Evolutionary conservation across 2,329 filamentous ascomycete genomes (phyloP).

Genomic region (Nigrospora oryzae): DNA sequence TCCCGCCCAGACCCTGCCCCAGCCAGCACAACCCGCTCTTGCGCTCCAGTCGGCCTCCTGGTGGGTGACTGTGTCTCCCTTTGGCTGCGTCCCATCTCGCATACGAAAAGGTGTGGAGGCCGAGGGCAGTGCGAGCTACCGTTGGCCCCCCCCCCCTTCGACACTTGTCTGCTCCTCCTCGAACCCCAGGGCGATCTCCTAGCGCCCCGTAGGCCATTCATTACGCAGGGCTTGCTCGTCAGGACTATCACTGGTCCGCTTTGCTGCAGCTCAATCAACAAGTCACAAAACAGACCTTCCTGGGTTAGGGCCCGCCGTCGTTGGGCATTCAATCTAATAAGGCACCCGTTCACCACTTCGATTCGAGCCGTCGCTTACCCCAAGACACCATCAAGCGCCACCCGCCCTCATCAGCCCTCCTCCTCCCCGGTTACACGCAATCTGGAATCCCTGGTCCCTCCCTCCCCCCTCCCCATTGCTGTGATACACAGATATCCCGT

Average conservation of each 20-base stretch:
- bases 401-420: too few relatives aligned
- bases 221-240: slow-evolving; percentile 21
- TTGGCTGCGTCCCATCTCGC: not conserved
- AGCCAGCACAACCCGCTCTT: too few relatives aligned
- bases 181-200: slow-evolving; percentile 17
- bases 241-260: slow-evolving; percentile 29
- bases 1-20: too few relatives aligned
- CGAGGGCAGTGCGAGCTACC: not conserved
- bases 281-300: slow-evolving; percentile 15
- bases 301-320: slow-evolving; percentile 11
- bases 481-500: too few relatives aligned
- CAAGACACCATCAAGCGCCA: too few relatives aligned
- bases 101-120: not conserved
- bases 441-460: too few relatives aligned
- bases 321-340: slow-evolving; percentile 16
- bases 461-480: too few relatives aligned
- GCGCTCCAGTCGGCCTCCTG: too few relatives aligned
- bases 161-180: slow-evolving; percentile 21
- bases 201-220: slow-evolving; percentile 28
- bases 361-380: too few relatives aligned
- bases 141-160: not conserved
- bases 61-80: too few relatives aligned
- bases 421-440: too few relatives aligned
- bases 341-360: slow-evolving; percentile 16
- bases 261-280: slow-evolving; percentile 25